Evolutionary conservation across 345 rosid species (phyloP), one percentile per base, ranked within the genome.

Genomic region (Euphorbia lathyris): DNA sequence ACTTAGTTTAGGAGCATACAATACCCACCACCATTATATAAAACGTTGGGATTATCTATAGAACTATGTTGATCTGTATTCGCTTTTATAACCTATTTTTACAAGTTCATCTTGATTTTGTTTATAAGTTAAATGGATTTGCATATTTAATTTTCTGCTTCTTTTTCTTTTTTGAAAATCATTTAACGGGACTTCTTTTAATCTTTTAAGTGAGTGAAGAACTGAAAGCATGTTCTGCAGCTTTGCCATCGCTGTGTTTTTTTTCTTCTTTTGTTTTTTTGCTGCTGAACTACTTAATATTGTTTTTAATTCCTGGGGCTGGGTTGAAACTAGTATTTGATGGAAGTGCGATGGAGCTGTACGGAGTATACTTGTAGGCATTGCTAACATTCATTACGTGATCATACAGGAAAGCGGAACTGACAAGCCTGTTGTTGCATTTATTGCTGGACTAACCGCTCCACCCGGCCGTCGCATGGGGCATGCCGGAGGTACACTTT

Each of bases 391-490:
- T 70, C 19, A 56, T 45, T 63, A 47, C 48, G 23, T 57, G 70
- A 80, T 67, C 50, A 58, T 85, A 82, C 96, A 95, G 97, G 97
- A 84, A 80, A 95, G 97, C 72, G 90, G 92, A 56, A 92, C 99
- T 69, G 86, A 92, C 52, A 95, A 95, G 81, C 96, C 97, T 58
- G 83, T 95, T 30, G 97, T 92, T 82, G 97, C 97, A 27, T 95
- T 95, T 77, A 95, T 95, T 73, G 99, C 97, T 74, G 99, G 99
- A 79, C 88, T 90, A 13, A 91, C 98, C 66, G 98, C 98, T 50
- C 96, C 97, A 63, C 97, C 97, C 2, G 97, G 97, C 32, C 97
- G 98, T 52, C 90, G 98, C 25, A 95, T 95, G 99, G 99, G 99
- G 63, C 99, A 95, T 69, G 99, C 99, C 13, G 99, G 99, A 86